phyloP scores from a whole-genome alignment of 2,329 filamentous ascomycete species.

The Phoma sp. region DNA sequence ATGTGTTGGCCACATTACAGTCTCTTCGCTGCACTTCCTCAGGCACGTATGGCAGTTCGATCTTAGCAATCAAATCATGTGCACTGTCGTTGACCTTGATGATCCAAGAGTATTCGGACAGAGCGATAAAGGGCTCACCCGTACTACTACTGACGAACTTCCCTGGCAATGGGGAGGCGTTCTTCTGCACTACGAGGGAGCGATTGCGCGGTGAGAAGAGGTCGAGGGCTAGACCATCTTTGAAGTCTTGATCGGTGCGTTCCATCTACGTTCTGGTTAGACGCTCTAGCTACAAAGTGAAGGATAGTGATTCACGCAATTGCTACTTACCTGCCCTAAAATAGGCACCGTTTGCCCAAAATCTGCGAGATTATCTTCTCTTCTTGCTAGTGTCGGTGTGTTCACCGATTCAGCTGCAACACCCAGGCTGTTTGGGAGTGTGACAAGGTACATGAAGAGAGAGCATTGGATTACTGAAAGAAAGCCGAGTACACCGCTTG shows the following conservation, averaged over 20 bases:
- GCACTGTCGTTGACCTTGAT: conserved; percentile 43
- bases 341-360: background rate
- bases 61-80: conserved; percentile 44
- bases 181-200: conserved; percentile 40
- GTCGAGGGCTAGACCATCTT: conserved; percentile 43
- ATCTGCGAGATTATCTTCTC: background rate
- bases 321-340: background rate
- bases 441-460: too few species aligned
- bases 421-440: background rate
- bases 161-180: conserved; percentile 20
- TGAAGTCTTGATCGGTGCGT: conserved; percentile 41
- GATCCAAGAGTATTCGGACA: conserved; percentile 42
- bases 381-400: background rate
- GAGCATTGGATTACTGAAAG: too few species aligned
- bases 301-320: too few species aligned
- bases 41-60: conserved; percentile 41
- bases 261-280: conserved; percentile 16
- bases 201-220: conserved; percentile 42
- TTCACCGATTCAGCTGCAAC: background rate
- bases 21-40: conserved; percentile 12
- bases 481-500: too few species aligned
- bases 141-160: conserved; percentile 39
- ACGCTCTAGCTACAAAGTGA: too few species aligned
- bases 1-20: background rate
- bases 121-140: conserved; percentile 37